Evolutionary conservation across 2,329 filamentous ascomycete genomes (phyloP), one percentile per base, ranked within the genome.

Genomic region (Aspergillus luchuensis): DNA sequence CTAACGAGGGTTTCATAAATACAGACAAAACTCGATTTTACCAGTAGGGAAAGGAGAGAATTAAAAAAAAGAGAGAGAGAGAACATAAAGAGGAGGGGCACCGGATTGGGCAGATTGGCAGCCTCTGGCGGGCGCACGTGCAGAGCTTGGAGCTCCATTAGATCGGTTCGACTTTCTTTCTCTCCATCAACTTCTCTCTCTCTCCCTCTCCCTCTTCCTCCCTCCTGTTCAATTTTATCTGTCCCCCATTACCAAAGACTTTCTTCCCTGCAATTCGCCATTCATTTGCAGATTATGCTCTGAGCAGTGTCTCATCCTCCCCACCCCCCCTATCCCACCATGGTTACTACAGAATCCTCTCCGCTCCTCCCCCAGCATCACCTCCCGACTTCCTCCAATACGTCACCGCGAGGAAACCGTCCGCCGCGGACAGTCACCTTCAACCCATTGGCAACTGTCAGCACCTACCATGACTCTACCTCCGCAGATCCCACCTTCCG

Each of bases 341-440:
- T 77, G 75, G 64, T 76, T 11, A 67, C 72, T 53, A 69, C 71
- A 65, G 79, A 81, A 70, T 72, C 73, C 50, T 72, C 79, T 28
- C 78, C 79, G 21, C 72, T 81, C 43, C 72, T 81, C 53, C 74
- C 75, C 41, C 71, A 73, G 56, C 72, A 77, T 41, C 58, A 65
- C 57, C 33, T 36, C 33, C 58, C 70, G 47, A 56, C 62, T 57
- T 52, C 65, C 60, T 66, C 74, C 59, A 72, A 72, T 68, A 76
- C 75, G 71, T 78, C 77, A 74, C 76, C 72, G 64, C 71, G 70
- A 63, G 66, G 72, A 56, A 71, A 65, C 65, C 75, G 75, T 61
- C 68, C 72, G 38, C 68, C 74, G 59, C 74, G 79, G 55, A 80
- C 80, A 39, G 80, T 82, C 52, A 80, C 79, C 30, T 82, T 82